Base-by-base conservation (phyloP, 441 rosid species). In the Manihot esculenta region DNA sequence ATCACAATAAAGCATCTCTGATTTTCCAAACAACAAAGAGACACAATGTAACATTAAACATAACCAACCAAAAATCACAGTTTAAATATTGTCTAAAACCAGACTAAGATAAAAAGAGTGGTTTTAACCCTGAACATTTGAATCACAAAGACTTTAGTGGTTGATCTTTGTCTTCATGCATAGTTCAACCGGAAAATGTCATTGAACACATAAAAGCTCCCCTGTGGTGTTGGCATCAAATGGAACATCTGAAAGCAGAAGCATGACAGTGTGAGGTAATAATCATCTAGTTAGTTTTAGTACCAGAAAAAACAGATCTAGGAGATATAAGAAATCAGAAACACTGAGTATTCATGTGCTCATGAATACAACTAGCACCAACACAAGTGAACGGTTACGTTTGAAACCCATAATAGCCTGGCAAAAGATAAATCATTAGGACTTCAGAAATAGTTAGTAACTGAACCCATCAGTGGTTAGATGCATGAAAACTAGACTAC, bases 131-230 rank as follows among this genome's bases (percentile, higher is more conserved):
- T 74, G 69, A 65, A 63, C 30, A 45, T 5, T 47, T 55, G 45
- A 23, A 18, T 55, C 70, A 53, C 13, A 30, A 17, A 12, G 61
- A 42, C 38, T 41, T 60, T 7, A 44, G 17, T 44, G 58, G 42
- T 41, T 17, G 26, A 38, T 68, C 56, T 38, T 51, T 9, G 10
- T 72, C 79, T 70, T 93, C 90, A 93, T 13, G 99, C 97, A 72
- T 93, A 91, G 89, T 95, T 95, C 90, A 95, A 83, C 88, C 98
- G 88, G 91, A 93, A 95, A 62, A 93, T 95, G 81, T 93, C 99
- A 59, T 91, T 95, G 74, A 84, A 79, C 82, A 95, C 99, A 63
- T 89, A 95, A 73, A 87, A 93, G 90, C 85, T 91, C 80, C 98
- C 99, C 73, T 88, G 95, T 24, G 91, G 90, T 30, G 91, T 89